Evolutionary conservation across 495 filamentous ascomycete genomes (phyloP), one percentile per base, ranked within the genome.

Genomic region (Parathielavia hyrcaniae): DNA sequence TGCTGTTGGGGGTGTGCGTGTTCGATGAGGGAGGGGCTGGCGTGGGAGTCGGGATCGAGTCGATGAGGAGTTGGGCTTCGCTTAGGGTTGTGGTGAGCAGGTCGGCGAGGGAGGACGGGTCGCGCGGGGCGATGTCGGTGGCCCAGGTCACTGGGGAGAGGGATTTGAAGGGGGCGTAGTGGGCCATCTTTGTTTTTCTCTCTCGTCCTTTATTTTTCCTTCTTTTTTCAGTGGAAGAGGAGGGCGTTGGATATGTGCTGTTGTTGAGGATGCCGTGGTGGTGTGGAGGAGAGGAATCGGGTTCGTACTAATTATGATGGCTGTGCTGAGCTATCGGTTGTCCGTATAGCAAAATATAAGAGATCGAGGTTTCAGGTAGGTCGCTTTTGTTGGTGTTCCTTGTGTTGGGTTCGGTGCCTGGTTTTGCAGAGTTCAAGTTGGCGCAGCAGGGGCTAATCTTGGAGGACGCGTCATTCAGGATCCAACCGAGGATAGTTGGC

Each of bases 121-220:
- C 81, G 35, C n/a, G 47, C 5, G 50, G 12, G 39, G 54, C 44
- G 30, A 90, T 70, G 19, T 79, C 72, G 35, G 22, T 19, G 7
- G 79, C 72, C 82, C 86, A 93, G 39, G 85, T 73, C 57, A 82
- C 78, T 9, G 90, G 87, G 14, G 79, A 74, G n/a, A 97, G 85
- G 54, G 75, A 76, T 70, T 86, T 79, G 64, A 97, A 84, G 26
- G 88, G 86, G 41, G 84, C 79, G 65, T 95, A 85, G 43, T 71
- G 68, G 13, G 67, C 20, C 46, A 50, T 50, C 8, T 32, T 49
- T 50, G 0, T 50, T 16, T 50, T 36, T 1, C 20, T 50, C 16
- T 34, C 16, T 14, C n/a, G 17, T 19, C 30, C n/a, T 22, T 8
- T 14, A 11, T 17, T 13, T 9, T 12, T 34, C 5, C 1, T 32